Evolutionary conservation across 371 early-diverging fungal species (phyloP).

Genomic region (Actinomortierella ambigua): DNA sequence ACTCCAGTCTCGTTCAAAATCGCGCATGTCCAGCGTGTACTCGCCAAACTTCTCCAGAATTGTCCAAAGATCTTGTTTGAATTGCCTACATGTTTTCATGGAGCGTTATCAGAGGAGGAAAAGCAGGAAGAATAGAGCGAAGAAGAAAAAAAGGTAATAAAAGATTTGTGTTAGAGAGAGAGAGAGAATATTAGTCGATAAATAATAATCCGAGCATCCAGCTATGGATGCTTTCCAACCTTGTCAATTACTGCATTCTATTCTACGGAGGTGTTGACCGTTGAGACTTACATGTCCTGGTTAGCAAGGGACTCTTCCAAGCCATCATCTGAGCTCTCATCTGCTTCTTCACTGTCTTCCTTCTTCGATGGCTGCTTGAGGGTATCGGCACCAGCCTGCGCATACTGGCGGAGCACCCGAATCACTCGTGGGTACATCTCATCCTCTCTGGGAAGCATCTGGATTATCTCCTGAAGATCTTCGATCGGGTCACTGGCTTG

Average conservation of each 20-base stretch:
- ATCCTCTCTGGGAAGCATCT: constrained; percentile 26
- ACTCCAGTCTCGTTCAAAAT: constrained; percentile 44
- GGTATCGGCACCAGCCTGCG: constrained; percentile 14
- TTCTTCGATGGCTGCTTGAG: constrained; percentile 5
- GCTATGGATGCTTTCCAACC: no score
- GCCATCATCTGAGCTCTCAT: constrained; percentile 6
- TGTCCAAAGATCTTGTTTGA: constrained; percentile 48
- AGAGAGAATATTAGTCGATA: neutral
- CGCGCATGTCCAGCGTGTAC: constrained; percentile 33
- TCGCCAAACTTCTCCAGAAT: constrained; percentile 50
- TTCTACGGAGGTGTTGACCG: no score
- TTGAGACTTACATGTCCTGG: constrained; percentile 22
- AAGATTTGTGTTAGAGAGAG: neutral
- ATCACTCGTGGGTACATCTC: constrained; percentile 35
- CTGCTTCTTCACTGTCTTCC: constrained; percentile 16
- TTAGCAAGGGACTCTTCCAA: constrained; percentile 16
- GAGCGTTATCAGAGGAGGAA: neutral
- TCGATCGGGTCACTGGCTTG: constrained; percentile 3
- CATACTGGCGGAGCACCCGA: constrained; percentile 34
- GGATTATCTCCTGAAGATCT: constrained; percentile 3
- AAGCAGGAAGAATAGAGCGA: neutral
- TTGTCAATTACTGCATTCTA: no score
- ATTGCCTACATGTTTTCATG: constrained; percentile 22
- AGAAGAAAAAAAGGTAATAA: neutral
- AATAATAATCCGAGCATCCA: no score